A percentile compares a stretch with the other conserved stretches of the same genome.
phyloP scores from a whole-genome alignment of 768 basidiomycete genomes.

The Lentinula edodes region DNA sequence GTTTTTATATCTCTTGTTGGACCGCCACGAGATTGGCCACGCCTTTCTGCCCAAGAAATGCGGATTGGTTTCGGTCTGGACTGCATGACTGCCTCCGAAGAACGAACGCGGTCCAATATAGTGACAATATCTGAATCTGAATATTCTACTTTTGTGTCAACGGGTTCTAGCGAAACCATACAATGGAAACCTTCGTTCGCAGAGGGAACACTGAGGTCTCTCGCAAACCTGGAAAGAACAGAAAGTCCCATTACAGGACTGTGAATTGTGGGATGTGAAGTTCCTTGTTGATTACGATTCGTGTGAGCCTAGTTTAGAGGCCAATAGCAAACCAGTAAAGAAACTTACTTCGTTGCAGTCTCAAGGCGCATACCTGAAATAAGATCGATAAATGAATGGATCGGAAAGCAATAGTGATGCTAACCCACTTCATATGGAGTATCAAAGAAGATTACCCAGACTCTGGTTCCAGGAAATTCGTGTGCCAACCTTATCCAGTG shows the following conservation, averaged over 20 bases:
- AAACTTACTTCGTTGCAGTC: slow-evolving; percentile 54
- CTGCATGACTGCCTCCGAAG: background rate
- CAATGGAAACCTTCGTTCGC: slow-evolving; percentile 62
- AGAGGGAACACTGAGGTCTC: slow-evolving; percentile 52
- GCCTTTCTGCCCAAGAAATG: background rate
- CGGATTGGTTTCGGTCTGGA: background rate
- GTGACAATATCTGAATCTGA: background rate
- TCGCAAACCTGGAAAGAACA: slow-evolving; percentile 61
- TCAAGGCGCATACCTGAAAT: slow-evolving; percentile 53
- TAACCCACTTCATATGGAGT: slow-evolving; percentile 64
- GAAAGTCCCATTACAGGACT: slow-evolving; percentile 49
- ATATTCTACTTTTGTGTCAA: slow-evolving; percentile 20
- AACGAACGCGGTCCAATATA: slow-evolving; percentile 1
- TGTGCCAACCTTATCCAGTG: slow-evolving; percentile 73
- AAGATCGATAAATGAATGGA: slow-evolving; percentile 5
- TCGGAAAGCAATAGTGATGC: background rate
- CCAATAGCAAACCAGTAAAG: background rate
- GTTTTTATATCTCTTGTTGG: background rate
- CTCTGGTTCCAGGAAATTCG: slow-evolving; percentile 53
- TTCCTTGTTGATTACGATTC: slow-evolving; percentile 37
- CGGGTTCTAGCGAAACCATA: slow-evolving; percentile 40
- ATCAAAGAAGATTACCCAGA: slow-evolving; percentile 77
- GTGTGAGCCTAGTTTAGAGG: background rate
- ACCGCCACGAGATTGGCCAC: background rate
- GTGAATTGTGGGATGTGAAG: slow-evolving; percentile 72